phyloP scores from a whole-genome alignment of 768 basidiomycete species.

The Xanthoconium stramineum region DNA sequence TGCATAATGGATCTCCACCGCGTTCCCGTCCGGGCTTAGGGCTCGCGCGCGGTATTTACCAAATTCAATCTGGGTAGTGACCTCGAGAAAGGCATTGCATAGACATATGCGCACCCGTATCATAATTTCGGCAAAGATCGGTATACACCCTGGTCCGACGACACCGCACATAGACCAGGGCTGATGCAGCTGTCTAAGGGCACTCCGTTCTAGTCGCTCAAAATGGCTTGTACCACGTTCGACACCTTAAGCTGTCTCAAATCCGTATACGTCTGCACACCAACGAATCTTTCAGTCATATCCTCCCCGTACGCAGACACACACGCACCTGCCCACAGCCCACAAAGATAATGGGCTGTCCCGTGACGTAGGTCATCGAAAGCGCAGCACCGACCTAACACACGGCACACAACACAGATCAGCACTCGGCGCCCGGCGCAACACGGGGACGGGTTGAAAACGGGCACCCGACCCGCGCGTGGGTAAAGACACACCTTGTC shows the following conservation, averaged over 20 bases:
- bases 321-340: conserved; percentile 88
- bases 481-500: conserved; percentile 65
- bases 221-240: conserved; percentile 91
- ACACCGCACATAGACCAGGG: background rate
- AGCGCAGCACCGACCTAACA: conserved; percentile 92
- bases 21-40: too few relatives aligned
- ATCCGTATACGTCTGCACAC: conserved; percentile 87
- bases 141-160: too few relatives aligned
- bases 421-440: background rate
- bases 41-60: too few relatives aligned
- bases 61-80: too few relatives aligned
- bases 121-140: too few relatives aligned
- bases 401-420: background rate
- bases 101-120: too few relatives aligned
- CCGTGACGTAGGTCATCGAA: conserved; percentile 99
- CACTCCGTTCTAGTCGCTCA: conserved; percentile 54
- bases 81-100: too few relatives aligned
- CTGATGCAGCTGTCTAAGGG: background rate
- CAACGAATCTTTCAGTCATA: conserved; percentile 7
- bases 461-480: background rate
- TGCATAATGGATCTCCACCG: too few relatives aligned
- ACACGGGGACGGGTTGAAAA: background rate
- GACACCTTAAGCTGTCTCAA: conserved; percentile 83
- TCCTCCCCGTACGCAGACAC: background rate
- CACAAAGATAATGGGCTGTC: conserved; percentile 97